Base-by-base conservation (phyloP, 2,329 filamentous ascomycete genomes). In the Diplodia mutila region DNA sequence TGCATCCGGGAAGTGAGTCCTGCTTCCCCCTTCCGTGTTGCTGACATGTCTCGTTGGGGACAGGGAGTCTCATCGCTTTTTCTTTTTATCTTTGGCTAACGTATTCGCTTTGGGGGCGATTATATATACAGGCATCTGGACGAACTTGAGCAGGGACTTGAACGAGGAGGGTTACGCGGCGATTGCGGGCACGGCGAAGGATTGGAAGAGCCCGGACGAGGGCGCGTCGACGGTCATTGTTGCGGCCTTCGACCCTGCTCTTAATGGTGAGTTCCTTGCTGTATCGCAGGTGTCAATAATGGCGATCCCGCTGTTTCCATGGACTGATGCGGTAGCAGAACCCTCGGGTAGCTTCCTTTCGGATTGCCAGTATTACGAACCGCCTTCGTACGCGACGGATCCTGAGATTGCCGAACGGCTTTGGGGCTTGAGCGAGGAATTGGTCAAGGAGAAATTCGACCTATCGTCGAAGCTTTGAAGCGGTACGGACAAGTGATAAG, bases 401-500 rank as follows among this genome's bases (percentile, higher is more conserved):
- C 67, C 69, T 7, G 72, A 70, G 14, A 70, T 75, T 57, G 71
- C 67, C 12, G 75, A 77, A 66, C 74, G 69, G 53, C 61, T 77
- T 34, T 78, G 76, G 75, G 70, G 73, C 61, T 65, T 77, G 70
- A 77, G 76, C 48, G 74, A 77, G 70, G 69, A 73, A 66, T 64
- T 77, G 12, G 74, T 77, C 2, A 73, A 72, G 9, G 64, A 77
- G 57, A 71, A 69, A 12, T 76, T 77, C 54, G 32, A 69, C 9
- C 76, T 72, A 49, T 77, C 29, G n/a, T 21, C 59, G 59, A 63
- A 51, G 46, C 46, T 51, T 7, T 63, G 59, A 61, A n/a, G 18
- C 3, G 27, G 39, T n/a, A 14, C 4, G 2, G 23, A 14, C 9
- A 48, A 34, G n/a, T 27, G 37, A 16, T 49, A 8, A 9, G n/a